A percentile compares a stretch with the other conserved stretches of the same genome.
phyloP scores from a whole-genome alignment of 2,329 filamentous ascomycete species.

The Epichloe uncinata region DNA sequence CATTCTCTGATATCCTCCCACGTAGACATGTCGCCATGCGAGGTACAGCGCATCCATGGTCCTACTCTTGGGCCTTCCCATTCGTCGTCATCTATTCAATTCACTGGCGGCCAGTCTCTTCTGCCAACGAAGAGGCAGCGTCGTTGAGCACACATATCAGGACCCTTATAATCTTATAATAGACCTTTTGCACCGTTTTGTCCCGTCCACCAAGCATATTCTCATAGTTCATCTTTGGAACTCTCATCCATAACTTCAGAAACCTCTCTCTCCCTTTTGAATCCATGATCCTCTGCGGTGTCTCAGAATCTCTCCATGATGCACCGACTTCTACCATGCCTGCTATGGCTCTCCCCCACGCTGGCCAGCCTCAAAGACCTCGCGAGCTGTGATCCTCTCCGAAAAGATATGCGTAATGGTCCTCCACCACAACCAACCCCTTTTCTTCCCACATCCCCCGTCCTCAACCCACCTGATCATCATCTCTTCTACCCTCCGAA shows the following conservation, averaged over 20 bases:
- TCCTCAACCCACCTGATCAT: not conserved
- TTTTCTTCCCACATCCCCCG: not conserved
- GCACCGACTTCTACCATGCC: not conserved
- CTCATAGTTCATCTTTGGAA: not conserved
- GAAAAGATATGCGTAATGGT: slow-evolving; percentile 13
- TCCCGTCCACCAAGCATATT: not conserved
- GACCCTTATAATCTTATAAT: not conserved
- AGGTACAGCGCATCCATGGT: slow-evolving; percentile 3
- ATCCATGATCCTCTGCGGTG: not conserved
- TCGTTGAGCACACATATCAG: not conserved
- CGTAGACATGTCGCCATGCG: not conserved
- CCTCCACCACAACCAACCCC: not conserved
- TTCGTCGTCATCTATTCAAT: not conserved
- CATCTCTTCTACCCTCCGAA: not conserved
- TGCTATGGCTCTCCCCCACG: slow-evolving; percentile 3
- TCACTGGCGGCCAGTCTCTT: not conserved
- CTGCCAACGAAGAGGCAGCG: not conserved
- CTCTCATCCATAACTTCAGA: not conserved
- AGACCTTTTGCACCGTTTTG: not conserved
- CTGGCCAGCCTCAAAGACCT: slow-evolving; percentile 11
- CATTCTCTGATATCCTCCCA: not conserved
- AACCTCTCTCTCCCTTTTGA: too few species aligned
- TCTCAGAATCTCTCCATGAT: not conserved
- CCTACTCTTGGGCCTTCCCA: not conserved
- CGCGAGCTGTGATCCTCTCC: slow-evolving; percentile 13